Base-by-base conservation (phyloP, 2,329 filamentous ascomycete genomes). In the Penicillium sp. region DNA sequence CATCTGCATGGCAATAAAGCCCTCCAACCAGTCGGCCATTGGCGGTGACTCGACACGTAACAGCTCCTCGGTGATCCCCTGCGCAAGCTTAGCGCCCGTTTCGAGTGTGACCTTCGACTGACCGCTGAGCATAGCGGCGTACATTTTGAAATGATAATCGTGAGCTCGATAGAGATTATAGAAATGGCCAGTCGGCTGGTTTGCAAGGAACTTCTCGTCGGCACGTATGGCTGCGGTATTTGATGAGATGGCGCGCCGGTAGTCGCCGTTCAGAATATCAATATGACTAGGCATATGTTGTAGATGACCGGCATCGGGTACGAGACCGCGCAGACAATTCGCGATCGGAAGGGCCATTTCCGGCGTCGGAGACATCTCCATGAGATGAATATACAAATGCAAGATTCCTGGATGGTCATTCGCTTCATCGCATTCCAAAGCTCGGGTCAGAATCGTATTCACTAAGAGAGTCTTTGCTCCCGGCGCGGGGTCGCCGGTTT, bases 11-110 rank as follows among this genome's bases (percentile, higher is more conserved):
- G 83, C 81, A 1, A 88, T 70, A 59, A 91, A 91, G 0, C 83
- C 83, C 70, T 92, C 90, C 0, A 92, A 75, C 87, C 88, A 92
- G 69, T 92, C 88, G 1, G 89, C 89, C 87, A 92, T 91, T 0
- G 88, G 88, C 0, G 89, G 89, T 0, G 60, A 64, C 32, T 60
- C 42, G 8, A 64, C 45, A 4, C 48, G 52, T 8, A 92, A 77
- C 4, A 92, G 72, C 0, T 81, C 79, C 47, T 88, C 84, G 0
- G 88, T 82, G 7, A 92, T 74, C 0, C 84, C 83, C 0, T 72
- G 72, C 62, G 90, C 87, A 24, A 92, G 79, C 44, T 78, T 73
- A 0, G 66, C 62, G 0, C 83, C 82, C 0, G 87, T 86, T 0
- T 88, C 80, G 2, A 92, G 68, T 0, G 88, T 86, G 5, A 86